These are phyloP conservation scores for Podosphaera xanthii DNA, from an alignment of 2,329 filamentous ascomycete species.

Conservation along the genomic window DNA sequence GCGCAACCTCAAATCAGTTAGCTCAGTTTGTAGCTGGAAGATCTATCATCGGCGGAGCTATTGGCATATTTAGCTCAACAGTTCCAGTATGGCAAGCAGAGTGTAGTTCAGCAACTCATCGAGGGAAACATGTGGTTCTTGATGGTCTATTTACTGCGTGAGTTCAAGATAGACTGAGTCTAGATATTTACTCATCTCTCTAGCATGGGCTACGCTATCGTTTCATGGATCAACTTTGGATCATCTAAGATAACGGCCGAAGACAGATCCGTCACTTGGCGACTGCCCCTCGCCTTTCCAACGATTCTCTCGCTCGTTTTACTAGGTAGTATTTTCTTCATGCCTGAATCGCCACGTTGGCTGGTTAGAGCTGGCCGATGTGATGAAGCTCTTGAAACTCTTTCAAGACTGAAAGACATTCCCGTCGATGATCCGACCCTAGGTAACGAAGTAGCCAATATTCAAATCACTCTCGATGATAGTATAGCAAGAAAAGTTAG, in stretches of 20 bases:
- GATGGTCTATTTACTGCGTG: constrained; percentile 17
- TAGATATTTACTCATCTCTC: not conserved
- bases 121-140: constrained; percentile 22
- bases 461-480: constrained; percentile 20
- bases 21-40: constrained; percentile 32
- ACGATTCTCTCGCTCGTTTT: constrained; percentile 76
- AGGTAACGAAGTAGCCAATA: constrained; percentile 35
- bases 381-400: constrained; percentile 43
- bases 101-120: constrained; percentile 18
- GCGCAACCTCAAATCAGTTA: constrained; percentile 8
- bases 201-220: constrained; percentile 19
- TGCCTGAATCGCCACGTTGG: constrained; percentile 94
- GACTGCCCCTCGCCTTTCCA: constrained; percentile 72
- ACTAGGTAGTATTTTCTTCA: constrained; percentile 62
- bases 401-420: not conserved
- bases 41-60: constrained; percentile 26
- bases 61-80: constrained; percentile 26
- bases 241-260: constrained; percentile 16
- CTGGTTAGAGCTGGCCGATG: constrained; percentile 89
- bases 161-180: not conserved
- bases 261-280: constrained; percentile 45
- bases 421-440: not conserved
- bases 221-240: constrained; percentile 23
- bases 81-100: constrained; percentile 44
- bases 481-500: constrained; percentile 29